Percentiles rank a stretch among this genome's conserved stretches.
Evolutionary conservation across 2,329 filamentous ascomycete genomes (phyloP).

Genomic region (Pseudocercospora fijiensis): DNA sequence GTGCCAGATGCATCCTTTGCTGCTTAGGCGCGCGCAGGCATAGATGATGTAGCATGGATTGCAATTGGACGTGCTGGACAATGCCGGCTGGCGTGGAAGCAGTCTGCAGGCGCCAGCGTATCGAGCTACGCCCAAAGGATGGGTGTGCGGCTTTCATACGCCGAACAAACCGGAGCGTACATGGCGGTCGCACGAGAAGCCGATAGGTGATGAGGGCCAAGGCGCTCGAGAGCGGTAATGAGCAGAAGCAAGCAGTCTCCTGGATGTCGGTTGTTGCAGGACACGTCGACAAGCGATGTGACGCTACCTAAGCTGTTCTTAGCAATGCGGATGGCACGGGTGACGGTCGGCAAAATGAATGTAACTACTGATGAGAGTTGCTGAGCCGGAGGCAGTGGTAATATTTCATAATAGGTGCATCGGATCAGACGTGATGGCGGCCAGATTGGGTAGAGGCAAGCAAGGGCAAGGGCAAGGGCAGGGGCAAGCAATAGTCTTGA

Average conservation of each 20-base stretch:
- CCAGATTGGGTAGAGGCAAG: constrained; percentile 10
- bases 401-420: background rate
- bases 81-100: background rate
- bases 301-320: constrained; percentile 10
- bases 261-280: background rate
- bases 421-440: background rate
- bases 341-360: background rate
- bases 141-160: background rate
- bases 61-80: background rate
- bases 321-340: constrained; percentile 8
- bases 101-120: constrained; percentile 2
- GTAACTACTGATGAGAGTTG: background rate
- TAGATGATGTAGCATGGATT: background rate
- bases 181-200: background rate
- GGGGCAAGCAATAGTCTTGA: constrained; percentile 12
- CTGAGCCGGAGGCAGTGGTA: background rate
- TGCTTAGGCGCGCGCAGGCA: constrained; percentile 1
- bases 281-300: constrained; percentile 11
- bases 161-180: constrained; percentile 1
- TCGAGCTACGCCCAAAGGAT: background rate
- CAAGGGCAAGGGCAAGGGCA: constrained; percentile 15
- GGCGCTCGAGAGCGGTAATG: background rate
- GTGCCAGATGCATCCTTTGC: background rate
- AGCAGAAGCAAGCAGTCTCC: background rate
- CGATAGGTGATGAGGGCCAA: background rate